A percentile compares a stretch with the other conserved stretches of the same genome.
phyloP scores from a whole-genome alignment of 345 rosid species.

The Populus ilicifolia region DNA sequence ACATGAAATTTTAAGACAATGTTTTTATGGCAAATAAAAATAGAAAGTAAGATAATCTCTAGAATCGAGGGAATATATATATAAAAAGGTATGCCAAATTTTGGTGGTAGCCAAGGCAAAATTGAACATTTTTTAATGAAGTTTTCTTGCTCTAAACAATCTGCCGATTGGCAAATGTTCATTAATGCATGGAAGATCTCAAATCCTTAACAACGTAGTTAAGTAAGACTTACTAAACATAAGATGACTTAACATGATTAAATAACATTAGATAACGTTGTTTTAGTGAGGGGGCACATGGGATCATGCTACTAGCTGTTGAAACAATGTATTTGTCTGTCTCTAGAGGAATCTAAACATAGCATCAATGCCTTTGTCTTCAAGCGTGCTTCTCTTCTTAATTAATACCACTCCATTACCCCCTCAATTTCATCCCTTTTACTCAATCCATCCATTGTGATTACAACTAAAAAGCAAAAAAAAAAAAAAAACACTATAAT shows the following conservation, averaged over 20 bases:
- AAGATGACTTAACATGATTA: neutral
- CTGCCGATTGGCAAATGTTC: no score
- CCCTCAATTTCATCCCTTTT: constrained; percentile 15
- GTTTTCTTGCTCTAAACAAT: no score
- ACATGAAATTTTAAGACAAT: no score
- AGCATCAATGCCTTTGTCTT: constrained; percentile 21
- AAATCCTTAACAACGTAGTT: neutral
- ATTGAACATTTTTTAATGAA: no score
- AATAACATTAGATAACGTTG: neutral
- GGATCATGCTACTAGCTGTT: neutral
- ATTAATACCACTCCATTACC: neutral
- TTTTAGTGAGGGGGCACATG: neutral
- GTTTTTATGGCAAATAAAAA: no score
- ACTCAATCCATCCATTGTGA: neutral
- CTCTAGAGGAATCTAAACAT: neutral
- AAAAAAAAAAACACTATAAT: neutral
- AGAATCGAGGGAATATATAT: no score
- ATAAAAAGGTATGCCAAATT: no score
- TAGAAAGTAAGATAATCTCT: no score
- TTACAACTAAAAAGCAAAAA: neutral
- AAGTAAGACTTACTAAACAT: neutral
- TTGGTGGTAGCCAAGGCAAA: no score
- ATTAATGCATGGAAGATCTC: neutral
- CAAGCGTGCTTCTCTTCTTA: constrained; percentile 18
- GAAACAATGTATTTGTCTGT: neutral